Evolutionary conservation across 176 grass and related monocot genomes (phyloP), one percentile per base, ranked within the genome.

Genomic region (Poa pratensis): DNA sequence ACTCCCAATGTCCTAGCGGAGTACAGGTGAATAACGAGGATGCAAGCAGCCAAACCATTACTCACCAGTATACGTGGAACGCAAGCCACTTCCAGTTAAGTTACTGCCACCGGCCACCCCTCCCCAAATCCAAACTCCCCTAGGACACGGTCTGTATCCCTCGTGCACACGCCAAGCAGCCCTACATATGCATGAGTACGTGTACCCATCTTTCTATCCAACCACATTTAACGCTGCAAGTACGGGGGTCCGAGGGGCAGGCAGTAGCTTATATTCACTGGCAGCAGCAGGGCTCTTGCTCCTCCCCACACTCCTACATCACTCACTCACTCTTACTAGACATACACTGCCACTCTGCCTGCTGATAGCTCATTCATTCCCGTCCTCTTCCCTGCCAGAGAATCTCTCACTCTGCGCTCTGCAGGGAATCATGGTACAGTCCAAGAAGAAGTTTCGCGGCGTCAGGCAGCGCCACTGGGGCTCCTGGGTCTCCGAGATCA

Each of bases 381-480:
- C 79, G 75, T 61, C 70, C 58, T 37, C 58, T 3, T 75, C 40
- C 42, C 52, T 83, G 23, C 22, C 20, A 79, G 64, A 88, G 69
- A 68, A 79, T 72, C 64, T 74, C 20, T 15, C 60, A 0, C 18
- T 45, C 58, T 64, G 58, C 23, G 39, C 28, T 22, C 30, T 43
- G 20, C 80, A 78, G 46, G 66, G 76, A 30, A 92, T 24, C 84
- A 99, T 96, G 97, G 92, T 92, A 86, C 97, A 92, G 69, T 92
- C 94, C 16, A 95, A 92, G 43, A 99, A 96, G 94, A 99, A 99
- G 90, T 99, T 99, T 28, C 90, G 97, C 79, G 97, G 97, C 67
- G 97, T 99, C 84, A 91, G 97, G 88, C 97, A 99, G 87, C 97
- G 97, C 87, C 94, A 99, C 90, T 99, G 97, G 97, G 97, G 97